Evolutionary conservation across 2,329 filamentous ascomycete species (phyloP).

Genomic region (Aureobasidium sp.): DNA sequence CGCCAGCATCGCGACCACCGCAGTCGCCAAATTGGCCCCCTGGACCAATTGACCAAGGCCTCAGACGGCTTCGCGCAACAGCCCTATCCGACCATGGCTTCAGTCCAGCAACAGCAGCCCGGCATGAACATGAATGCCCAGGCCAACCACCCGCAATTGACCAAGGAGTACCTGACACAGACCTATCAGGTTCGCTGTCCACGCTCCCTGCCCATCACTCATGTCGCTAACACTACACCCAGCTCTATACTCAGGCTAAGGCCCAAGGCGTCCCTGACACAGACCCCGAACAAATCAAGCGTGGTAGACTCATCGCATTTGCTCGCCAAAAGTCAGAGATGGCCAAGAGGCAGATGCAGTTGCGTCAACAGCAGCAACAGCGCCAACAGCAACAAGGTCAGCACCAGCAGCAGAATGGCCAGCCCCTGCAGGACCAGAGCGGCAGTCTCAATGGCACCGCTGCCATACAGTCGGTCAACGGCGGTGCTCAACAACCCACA

Average conservation of each 20-base stretch:
- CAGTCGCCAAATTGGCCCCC: conserved; percentile 1
- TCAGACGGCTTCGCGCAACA: background rate
- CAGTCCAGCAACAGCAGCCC: conserved; percentile 10
- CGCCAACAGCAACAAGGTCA: conserved; percentile 33
- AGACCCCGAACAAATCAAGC: conserved; percentile 83
- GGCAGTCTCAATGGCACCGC: background rate
- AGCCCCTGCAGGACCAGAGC: conserved; percentile 1
- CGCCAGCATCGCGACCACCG: background rate
- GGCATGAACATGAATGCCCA: conserved; percentile 3
- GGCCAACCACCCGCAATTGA: conserved; percentile 1
- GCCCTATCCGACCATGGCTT: background rate
- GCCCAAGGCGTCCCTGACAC: conserved; percentile 68
- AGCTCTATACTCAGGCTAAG: conserved; percentile 91
- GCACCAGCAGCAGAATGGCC: conserved; percentile 30
- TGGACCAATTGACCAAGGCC: background rate
- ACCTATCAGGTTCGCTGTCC: conserved; percentile 1
- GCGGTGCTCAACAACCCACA: background rate
- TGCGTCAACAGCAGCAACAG: conserved; percentile 14
- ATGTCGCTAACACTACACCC: conserved; percentile 10
- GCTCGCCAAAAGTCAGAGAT: conserved; percentile 47
- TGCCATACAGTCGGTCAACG: background rate
- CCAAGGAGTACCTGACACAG: conserved; percentile 7
- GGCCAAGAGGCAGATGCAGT: conserved; percentile 40
- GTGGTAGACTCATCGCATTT: conserved; percentile 63
- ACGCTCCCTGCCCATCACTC: background rate